These are phyloP conservation scores for Clitopilus hobsonii DNA, from an alignment of 768 basidiomycete genomes.

Conservation along the genomic window DNA sequence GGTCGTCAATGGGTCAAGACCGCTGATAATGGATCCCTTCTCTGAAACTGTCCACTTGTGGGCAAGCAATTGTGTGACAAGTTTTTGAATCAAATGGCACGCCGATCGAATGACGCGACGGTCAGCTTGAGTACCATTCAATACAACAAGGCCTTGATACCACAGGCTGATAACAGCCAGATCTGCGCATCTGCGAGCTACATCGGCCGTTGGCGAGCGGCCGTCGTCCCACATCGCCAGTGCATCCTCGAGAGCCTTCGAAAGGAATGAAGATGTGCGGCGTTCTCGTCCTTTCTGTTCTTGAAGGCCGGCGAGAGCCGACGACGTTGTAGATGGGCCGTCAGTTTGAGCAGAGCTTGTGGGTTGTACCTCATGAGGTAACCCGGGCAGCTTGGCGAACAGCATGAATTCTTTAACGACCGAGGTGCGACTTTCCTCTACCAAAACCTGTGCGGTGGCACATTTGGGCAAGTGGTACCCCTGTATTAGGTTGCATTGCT, in stretches of 20 bases:
- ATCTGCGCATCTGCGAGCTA: constrained; percentile 65
- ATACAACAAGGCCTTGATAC: constrained; percentile 62
- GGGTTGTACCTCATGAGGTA: constrained; percentile 12
- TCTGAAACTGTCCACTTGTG: constrained; percentile 58
- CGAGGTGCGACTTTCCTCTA: constrained; percentile 51
- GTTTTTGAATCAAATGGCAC: constrained; percentile 36
- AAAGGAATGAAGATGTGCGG: constrained; percentile 56
- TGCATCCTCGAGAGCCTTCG: constrained; percentile 56
- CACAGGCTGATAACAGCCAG: constrained; percentile 57
- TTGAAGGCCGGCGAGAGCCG: constrained; percentile 42
- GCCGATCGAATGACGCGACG: constrained; percentile 60
- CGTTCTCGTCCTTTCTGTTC: constrained; percentile 64
- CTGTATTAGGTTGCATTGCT: constrained; percentile 39
- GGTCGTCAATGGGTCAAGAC: constrained; percentile 59
- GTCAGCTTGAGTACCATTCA: constrained; percentile 63
- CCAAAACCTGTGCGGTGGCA: constrained; percentile 52
- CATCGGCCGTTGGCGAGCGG: constrained; percentile 49
- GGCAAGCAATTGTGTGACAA: constrained; percentile 33
- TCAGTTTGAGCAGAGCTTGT: too few relatives aligned
- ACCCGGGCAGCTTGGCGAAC: constrained; percentile 52
- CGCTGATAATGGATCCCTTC: constrained; percentile 57
- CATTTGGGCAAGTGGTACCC: constrained; percentile 66
- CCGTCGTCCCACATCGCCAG: constrained; percentile 42
- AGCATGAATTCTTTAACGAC: constrained; percentile 71
- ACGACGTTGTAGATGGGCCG: too few relatives aligned